A percentile compares a stretch with the other conserved stretches of the same genome.
Evolutionary conservation across 2,329 filamentous ascomycete species (phyloP).

Genomic region (Alternaria burnsii): DNA sequence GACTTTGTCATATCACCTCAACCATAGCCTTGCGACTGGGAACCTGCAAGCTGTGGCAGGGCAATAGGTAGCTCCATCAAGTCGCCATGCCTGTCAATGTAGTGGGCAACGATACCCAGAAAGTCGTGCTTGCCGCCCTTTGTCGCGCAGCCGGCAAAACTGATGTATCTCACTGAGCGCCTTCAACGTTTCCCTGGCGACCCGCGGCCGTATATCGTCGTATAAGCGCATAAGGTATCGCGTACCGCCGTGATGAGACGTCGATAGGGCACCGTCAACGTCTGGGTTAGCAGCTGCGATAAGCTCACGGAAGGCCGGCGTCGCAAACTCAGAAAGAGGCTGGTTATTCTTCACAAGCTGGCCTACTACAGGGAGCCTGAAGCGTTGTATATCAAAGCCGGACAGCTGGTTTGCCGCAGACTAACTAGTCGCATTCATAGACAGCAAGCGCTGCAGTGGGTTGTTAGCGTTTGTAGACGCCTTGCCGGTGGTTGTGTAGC

Average conservation of each 20-base stretch:
- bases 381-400: constrained; percentile 4
- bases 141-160: constrained; percentile 8
- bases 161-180: background rate
- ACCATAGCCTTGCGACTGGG: constrained; percentile 9
- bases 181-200: background rate
- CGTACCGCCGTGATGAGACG: background rate
- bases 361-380: background rate
- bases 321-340: constrained; percentile 8
- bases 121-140: constrained; percentile 13
- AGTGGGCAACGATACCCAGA: constrained; percentile 9
- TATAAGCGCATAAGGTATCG: background rate
- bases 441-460: too few species aligned
- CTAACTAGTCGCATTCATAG: too few species aligned
- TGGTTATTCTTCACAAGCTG: constrained; percentile 11
- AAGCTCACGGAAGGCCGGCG: background rate
- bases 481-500: too few species aligned
- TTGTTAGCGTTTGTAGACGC: too few species aligned
- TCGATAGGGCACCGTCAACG: background rate
- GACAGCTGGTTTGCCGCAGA: background rate
- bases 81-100: background rate
- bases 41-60: constrained; percentile 8
- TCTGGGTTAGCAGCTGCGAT: background rate
- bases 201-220: background rate
- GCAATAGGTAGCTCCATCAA: constrained; percentile 14
- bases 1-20: background rate